Percentiles rank a stretch among this genome's conserved stretches.
phyloP scores from a whole-genome alignment of 2,329 filamentous ascomycete species.

The Ceratocystis diversiconidia region DNA sequence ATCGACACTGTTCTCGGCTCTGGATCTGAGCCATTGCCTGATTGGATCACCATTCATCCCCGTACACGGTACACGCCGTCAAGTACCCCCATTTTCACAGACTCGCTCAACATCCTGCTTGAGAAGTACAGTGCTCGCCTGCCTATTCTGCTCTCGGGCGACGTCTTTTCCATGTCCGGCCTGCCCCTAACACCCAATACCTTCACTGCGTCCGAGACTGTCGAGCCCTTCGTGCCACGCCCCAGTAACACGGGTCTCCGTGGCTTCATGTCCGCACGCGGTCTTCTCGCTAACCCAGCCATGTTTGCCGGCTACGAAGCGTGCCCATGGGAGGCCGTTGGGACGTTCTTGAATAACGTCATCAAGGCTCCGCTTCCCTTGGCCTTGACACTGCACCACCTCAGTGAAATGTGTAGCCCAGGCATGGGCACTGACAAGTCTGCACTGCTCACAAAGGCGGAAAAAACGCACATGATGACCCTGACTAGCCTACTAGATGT shows the following conservation, averaged over 20 bases:
- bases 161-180: constrained; percentile 44
- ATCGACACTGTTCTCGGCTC: constrained; percentile 45
- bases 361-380: constrained; percentile 45
- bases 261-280: constrained; percentile 57
- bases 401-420: constrained; percentile 51
- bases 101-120: constrained; percentile 43
- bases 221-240: constrained; percentile 21
- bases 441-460: constrained; percentile 39
- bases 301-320: constrained; percentile 43
- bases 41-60: constrained; percentile 58
- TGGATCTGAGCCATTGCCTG: constrained; percentile 36
- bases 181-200: constrained; percentile 27
- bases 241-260: constrained; percentile 37
- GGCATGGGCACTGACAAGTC: constrained; percentile 40
- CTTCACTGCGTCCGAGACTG: constrained; percentile 21
- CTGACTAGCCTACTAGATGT: constrained; percentile 42
- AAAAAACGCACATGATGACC: constrained; percentile 37
- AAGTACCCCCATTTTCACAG: constrained; percentile 45
- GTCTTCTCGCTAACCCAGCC: constrained; percentile 52
- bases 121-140: constrained; percentile 38
- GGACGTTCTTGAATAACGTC: constrained; percentile 46
- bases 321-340: constrained; percentile 49
- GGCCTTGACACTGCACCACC: constrained; percentile 50
- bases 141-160: constrained; percentile 54
- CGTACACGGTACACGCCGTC: constrained; percentile 48